Evolutionary conservation across 140 eudicot species (phyloP), one percentile per base, ranked within the genome.

Genomic region (Cichorium intybus): DNA sequence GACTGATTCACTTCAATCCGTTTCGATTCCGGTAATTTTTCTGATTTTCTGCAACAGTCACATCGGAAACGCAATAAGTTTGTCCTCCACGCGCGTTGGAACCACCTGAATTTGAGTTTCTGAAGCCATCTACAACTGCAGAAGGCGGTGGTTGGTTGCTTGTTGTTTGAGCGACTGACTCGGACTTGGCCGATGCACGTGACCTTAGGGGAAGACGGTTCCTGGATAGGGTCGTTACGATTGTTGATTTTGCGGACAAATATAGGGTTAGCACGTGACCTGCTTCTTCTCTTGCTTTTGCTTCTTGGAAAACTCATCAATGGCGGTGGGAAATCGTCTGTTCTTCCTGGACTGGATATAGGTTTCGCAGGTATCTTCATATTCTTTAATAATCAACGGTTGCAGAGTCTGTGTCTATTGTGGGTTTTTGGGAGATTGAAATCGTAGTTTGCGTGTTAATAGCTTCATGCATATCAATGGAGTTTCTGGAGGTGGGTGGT

Each of bases 161-260:
- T 65, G 48, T 34, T 47, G 34, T 68, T 78, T 7, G 76, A 68
- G 17, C 82, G 82, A 11, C 76, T 81, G 10, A 62, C 80, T 1
- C 90, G 85, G 71, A 87, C 98, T 59, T 92, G 95, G 56, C 98
- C 98, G 15, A 85, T 88, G 78, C 98, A 92, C 21, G 96, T 92
- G 81, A 92, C 98, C 65, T 88, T 85, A 5, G 98, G 98, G 5
- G 98, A 92, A 18, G 96, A 85, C 0, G 98, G 98, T 24, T 91
- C 98, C 64, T 79, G 84, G 9, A 28, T 71, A 0, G 80, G 4
- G 11, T 82, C 88, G 31, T 53, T 69, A 5, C 12, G 31, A 17
- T 79, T 59, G 22, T 73, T 73, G 56, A 74, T 75, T 57, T 64
- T 81, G 56, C 78, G 72, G 12, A 75, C 4, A 16, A 85, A 83